These are phyloP conservation scores for Plasmodium cynomolgi DNA, from an alignment of 169 alveolate genomes.

Conservation along the genomic window DNA sequence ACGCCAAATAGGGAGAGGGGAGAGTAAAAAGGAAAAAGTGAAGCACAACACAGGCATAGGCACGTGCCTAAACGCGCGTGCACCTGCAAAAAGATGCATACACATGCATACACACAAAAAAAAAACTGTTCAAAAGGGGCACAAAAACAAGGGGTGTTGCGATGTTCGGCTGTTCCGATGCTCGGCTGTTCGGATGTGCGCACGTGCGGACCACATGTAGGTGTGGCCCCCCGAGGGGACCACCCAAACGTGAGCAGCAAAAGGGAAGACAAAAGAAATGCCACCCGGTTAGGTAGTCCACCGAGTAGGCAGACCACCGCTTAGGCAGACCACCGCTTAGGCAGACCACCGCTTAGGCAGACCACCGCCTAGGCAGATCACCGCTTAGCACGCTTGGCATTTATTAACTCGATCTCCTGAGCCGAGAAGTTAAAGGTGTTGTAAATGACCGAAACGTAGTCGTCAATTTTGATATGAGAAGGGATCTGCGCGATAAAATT, in stretches of 20 bases:
- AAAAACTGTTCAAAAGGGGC: background rate
- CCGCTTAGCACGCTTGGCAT: slow-evolving; percentile 26
- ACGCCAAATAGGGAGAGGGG: background rate
- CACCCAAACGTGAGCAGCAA: background rate
- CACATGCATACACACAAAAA: background rate
- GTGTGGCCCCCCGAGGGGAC: background rate
- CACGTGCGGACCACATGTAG: background rate
- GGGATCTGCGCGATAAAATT: slow-evolving; percentile 62
- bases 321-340: no score
- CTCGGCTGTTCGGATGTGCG: no score
- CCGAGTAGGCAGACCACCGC: background rate
- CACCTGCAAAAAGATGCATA: background rate
- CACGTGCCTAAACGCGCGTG: background rate
- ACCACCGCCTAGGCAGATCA: background rate
- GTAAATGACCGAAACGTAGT: slow-evolving; percentile 57
- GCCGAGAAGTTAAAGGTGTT: slow-evolving; percentile 44
- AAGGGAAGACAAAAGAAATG: background rate
- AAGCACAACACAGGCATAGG: background rate
- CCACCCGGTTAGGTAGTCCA: background rate
- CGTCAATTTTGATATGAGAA: slow-evolving; percentile 42
- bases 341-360: background rate
- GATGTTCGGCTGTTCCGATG: no score
- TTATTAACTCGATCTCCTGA: slow-evolving; percentile 44
- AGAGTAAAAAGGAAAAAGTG: no score
- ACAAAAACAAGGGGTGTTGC: background rate